phyloP scores from a whole-genome alignment of 1,139 yeast genomes.

The Candida pseudoviswanathii region DNA sequence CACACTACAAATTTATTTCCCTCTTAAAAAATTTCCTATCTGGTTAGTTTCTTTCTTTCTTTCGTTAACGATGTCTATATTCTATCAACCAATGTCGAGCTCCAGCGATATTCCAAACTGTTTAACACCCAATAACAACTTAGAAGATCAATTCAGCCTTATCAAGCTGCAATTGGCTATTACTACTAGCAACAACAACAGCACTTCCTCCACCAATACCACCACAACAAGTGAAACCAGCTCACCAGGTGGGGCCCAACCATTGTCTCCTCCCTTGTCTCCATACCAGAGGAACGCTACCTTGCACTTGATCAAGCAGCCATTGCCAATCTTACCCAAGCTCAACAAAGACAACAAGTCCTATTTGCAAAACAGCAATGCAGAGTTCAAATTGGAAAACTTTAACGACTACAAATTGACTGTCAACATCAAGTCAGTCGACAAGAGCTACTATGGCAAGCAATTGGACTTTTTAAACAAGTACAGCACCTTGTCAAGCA shows the following conservation, averaged over 20 bases:
- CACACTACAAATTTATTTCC: neutral
- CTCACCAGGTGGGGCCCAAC: conserved; percentile 10
- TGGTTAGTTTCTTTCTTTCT: neutral
- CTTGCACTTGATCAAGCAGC: conserved; percentile 29
- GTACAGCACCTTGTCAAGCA: conserved; percentile 38
- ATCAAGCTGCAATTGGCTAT: neutral
- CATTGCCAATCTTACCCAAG: conserved; percentile 47
- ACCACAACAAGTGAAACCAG: neutral
- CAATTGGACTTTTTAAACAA: conserved; percentile 55
- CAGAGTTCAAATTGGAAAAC: conserved; percentile 51
- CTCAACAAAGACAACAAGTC: conserved; percentile 1
- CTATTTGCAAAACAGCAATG: conserved; percentile 11
- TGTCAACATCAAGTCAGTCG: conserved; percentile 48
- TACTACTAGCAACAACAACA: neutral
- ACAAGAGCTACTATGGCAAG: conserved; percentile 44
- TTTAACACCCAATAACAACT: conserved; percentile 32
- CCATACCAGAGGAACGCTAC: conserved; percentile 47
- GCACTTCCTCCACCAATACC: neutral
- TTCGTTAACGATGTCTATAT: conserved; percentile 25
- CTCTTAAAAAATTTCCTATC: neutral
- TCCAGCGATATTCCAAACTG: conserved; percentile 35
- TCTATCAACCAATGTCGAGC: conserved; percentile 32
- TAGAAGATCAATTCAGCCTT: conserved; percentile 10
- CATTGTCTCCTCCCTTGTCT: conserved; percentile 67
- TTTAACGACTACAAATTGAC: conserved; percentile 48